phyloP scores from a whole-genome alignment of 2,329 filamentous ascomycete species.

The Ascochyta lentis region DNA sequence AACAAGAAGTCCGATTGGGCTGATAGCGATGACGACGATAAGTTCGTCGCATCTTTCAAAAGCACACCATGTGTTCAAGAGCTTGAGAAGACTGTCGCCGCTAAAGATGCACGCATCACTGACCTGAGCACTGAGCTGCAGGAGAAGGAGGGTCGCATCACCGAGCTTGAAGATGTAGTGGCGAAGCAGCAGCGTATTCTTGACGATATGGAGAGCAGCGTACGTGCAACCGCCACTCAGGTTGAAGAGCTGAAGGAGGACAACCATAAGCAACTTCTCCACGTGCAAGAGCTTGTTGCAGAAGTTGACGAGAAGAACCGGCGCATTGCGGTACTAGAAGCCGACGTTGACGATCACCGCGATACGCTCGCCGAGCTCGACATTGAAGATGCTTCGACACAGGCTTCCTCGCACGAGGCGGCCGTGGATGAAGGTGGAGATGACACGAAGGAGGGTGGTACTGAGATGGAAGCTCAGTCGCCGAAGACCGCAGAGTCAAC shows the following conservation, averaged over 20 bases:
- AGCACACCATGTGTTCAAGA: conserved; percentile 5
- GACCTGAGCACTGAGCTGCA: background rate
- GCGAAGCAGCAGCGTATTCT: conserved; percentile 14
- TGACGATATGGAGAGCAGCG: conserved; percentile 2
- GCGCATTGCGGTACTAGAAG: conserved; percentile 19
- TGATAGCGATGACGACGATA: conserved; percentile 30
- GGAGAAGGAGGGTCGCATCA: conserved; percentile 19
- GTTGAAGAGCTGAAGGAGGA: conserved; percentile 15
- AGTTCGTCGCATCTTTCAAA: conserved; percentile 15
- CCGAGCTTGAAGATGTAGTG: conserved; percentile 15
- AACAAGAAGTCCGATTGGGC: conserved; percentile 24
- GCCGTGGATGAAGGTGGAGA: background rate
- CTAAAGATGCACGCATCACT: conserved; percentile 15
- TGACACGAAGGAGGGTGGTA: background rate
- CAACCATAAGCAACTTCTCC: conserved; percentile 10
- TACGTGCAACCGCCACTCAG: background rate
- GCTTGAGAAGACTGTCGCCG: conserved; percentile 16
- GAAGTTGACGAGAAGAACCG: conserved; percentile 27
- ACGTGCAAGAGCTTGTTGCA: conserved; percentile 23
- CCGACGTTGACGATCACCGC: conserved; percentile 18
- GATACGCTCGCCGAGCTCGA: conserved; percentile 18
- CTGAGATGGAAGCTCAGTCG: background rate
- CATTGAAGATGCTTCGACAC: background rate
- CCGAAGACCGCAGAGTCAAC: background rate
- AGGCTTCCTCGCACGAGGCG: background rate